Evolutionary conservation across 2,329 filamentous ascomycete species (phyloP), one percentile per base, ranked within the genome.

Genomic region (Aspergillus terreus): DNA sequence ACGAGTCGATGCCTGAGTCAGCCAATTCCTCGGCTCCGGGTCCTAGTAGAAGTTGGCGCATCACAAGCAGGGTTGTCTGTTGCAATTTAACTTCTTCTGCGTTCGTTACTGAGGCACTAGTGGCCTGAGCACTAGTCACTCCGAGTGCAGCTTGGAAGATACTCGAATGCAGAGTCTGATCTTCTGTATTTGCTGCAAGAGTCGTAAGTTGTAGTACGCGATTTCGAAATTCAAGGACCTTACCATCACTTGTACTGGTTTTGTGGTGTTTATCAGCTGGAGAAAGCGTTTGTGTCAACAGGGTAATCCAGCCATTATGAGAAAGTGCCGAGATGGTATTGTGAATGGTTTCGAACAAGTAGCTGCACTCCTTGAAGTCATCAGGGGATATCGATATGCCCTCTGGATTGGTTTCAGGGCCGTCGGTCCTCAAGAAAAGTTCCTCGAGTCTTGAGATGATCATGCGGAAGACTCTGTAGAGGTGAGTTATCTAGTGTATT

Each of bases 301-400:
- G 72, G 4, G 86, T 79, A 11, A 80, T 76, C 87, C 89, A 92
- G 7, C 86, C 84, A 47, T 81, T 79, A 43, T 87, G 84, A 17
- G 80, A 87, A 51, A 83, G 82, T 69, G 83, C 85, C 23, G 81
- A 78, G 14, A 96, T 73, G 23, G 95, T 79, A 58, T 90, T 87
- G 4, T 84, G 84, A 1, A 96, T 69, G 2, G 87, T 87, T 47
- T 83, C 82, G 17, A 96, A 72, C 62, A 92, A 87, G 67, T 96
- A 95, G 2, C 89, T 74, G 54, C 85, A 90, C 51, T 91, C 80
- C 55, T 88, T 86, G 6, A 91, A 77, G 58, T 95, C 88, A 56
- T 90, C 84, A 1, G 59, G 50, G 4, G 62, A 65, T 23, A 69
- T 55, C 6, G 83, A 78, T 42, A 78, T 74, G 3, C 71, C 73